phyloP scores from a whole-genome alignment of 805 yeast genomes.

The Starmerella stigmatis region DNA sequence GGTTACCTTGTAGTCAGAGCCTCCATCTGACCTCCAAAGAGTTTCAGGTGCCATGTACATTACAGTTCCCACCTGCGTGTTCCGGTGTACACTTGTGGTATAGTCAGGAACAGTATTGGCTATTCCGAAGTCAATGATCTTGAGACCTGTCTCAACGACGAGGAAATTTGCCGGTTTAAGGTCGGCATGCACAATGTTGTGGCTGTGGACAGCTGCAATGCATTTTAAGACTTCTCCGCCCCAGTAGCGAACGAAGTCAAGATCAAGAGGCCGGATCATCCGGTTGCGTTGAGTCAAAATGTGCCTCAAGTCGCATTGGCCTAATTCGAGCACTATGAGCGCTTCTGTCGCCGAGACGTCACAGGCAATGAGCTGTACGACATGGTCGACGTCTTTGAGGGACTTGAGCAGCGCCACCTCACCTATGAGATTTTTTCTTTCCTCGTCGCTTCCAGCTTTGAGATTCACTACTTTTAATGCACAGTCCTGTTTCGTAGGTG shows the following conservation, averaged over 20 bases:
- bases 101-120: slow-evolving; percentile 89
- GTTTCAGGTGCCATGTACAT: slow-evolving; percentile 98
- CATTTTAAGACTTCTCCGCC: slow-evolving; percentile 76
- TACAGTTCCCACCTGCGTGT: slow-evolving; percentile 88
- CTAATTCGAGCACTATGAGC: slow-evolving; percentile 83
- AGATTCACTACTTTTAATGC: slow-evolving; percentile 18
- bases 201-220: slow-evolving; percentile 77
- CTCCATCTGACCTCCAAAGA: slow-evolving; percentile 28
- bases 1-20: slow-evolving; percentile 61
- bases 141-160: slow-evolving; percentile 70
- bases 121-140: slow-evolving; percentile 84
- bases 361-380: slow-evolving; percentile 67
- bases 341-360: slow-evolving; percentile 56
- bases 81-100: slow-evolving; percentile 80
- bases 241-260: slow-evolving; percentile 75
- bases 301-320: slow-evolving; percentile 80
- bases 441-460: background rate
- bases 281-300: slow-evolving; percentile 51
- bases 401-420: slow-evolving; percentile 68
- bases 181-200: slow-evolving; percentile 86
- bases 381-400: slow-evolving; percentile 53
- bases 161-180: slow-evolving; percentile 90
- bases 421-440: slow-evolving; percentile 37
- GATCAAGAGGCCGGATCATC: slow-evolving; percentile 40
- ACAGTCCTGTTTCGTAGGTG: background rate